Evolutionary conservation across 345 rosid species (phyloP), one percentile per base, ranked within the genome.

Genomic region (Gossypium arboreum): DNA sequence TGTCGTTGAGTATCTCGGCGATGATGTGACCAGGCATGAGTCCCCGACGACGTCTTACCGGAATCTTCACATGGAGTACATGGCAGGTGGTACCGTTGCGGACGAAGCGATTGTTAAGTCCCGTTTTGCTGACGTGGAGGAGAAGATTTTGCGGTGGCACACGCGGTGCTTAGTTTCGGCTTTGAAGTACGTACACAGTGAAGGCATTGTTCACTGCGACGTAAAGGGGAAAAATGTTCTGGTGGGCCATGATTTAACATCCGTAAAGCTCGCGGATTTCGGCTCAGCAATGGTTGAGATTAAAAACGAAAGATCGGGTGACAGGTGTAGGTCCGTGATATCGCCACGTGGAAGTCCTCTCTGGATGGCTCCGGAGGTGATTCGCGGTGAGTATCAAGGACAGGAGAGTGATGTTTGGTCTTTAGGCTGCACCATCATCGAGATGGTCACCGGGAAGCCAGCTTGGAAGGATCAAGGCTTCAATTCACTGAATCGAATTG

Each of bases 331-430:
- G n/a, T 72, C 43, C n/a, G 57, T 24, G 45, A 16, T 72, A 47
- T 8, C 66, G 75, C 91, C 92, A 27, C 95, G 97, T 45, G 97
- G 97, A 76, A 92, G 93, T 43, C 97, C 97, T 8, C 84, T 92
- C 17, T 92, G 95, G 97, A 92, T 92, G 95, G 97, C 97, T 34
- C 97, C 97, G 76, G 97, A 92, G 85, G 97, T 90, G 72, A 66
- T 92, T 3, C 82, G 93, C 51, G 66, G 89, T 4, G 92, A 90
- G 79, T 84, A 39, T 24, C 95, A 87, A 80, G 97, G 97, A 52
- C 89, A 92, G 76, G 86, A 89, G 72, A 92, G 97, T 69, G 97
- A 92, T 71, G 88, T 92, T 2, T 92, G 97, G 97, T 88, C 97
- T 17, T 29, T 92, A 15, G 97, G 97, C 0, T 90, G 97, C 81